Evolutionary conservation across 1,284 basidiomycete species (phyloP), one percentile per base, ranked within the genome.

Genomic region (Quambalaria eucalypti): DNA sequence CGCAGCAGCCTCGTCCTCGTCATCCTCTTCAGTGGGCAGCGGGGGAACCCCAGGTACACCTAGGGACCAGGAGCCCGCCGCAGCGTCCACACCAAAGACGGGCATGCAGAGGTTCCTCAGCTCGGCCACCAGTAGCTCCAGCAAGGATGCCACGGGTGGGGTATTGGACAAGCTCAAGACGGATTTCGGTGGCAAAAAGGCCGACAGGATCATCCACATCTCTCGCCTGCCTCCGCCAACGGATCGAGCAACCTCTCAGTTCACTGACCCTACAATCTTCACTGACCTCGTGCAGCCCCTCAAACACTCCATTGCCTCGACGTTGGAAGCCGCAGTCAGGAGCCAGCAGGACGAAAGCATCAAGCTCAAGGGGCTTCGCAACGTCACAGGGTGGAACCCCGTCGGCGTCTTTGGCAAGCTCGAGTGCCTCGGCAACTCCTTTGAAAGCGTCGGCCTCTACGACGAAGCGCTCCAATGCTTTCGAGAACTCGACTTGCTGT

Each of bases 341-440:
- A 55, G 58, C 4, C 71, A 70, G 47, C 65, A 68, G 33, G 62
- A 68, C 5, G 60, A 61, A 26, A 60, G 65, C 28, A 19, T 33
- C 6, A 29, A 38, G 7, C 46, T 52, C 19, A 14, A n/a, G 28
- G 48, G 49, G 16, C 60, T 61, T 8, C 39, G 46, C 16, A 54
- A 52, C 5, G 57, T 61, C 19, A 60, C 59, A 6, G 59, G 61
- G 0, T 71, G 69, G 69, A 63, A 65, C 47, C 42, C 42, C 12
- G 42, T 46, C 21, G 25, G 42, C 4, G 42, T 46, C 42, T 66
- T 69, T 51, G 64, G 65, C 56, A 61, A 87, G 0, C 73, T 96
- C 89, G 95, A 97, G 84, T 90, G 87, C 55, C 80, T 99, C 16
- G 91, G 93, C 1, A 83, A 82, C 57, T 95, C 91, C 0, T 91